phyloP scores from a whole-genome alignment of 129 eudicot genomes.

The Ambrosia artemisiifolia region DNA sequence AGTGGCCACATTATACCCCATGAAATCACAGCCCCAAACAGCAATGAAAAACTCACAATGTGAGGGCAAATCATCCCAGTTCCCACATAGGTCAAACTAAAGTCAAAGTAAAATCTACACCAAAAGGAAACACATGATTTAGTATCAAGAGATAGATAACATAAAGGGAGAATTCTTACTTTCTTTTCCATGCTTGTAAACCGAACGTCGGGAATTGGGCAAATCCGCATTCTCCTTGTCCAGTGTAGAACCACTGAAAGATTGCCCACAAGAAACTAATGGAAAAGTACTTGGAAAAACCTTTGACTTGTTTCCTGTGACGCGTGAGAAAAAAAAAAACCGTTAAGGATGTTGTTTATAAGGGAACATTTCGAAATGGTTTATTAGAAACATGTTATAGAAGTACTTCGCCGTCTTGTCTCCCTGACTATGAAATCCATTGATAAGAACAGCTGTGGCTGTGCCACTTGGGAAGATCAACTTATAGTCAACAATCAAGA shows the following conservation, averaged over 20 bases:
- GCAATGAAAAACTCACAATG: slow-evolving; percentile 79
- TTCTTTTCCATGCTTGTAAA: slow-evolving; percentile 45
- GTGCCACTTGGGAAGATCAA: slow-evolving; percentile 80
- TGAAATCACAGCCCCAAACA: slow-evolving; percentile 84
- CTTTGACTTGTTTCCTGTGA: slow-evolving; percentile 70
- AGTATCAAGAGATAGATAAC: not conserved
- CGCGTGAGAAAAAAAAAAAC: not conserved
- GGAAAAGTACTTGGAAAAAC: slow-evolving; percentile 68
- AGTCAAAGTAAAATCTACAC: slow-evolving; percentile 84
- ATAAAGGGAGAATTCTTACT: slow-evolving; percentile 11
- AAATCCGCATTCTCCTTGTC: slow-evolving; percentile 57
- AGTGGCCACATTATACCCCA: slow-evolving; percentile 99
- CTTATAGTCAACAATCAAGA: slow-evolving; percentile 77
- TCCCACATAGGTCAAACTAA: slow-evolving; percentile 88
- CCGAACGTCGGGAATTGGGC: slow-evolving; percentile 67
- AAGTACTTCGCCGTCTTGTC: slow-evolving; percentile 62
- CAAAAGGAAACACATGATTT: slow-evolving; percentile 8
- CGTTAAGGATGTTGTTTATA: not conserved
- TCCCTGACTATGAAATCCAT: slow-evolving; percentile 74
- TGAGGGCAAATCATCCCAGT: slow-evolving; percentile 95
- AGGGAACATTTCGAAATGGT: not conserved
- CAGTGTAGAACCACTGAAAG: slow-evolving; percentile 87
- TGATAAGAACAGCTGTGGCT: slow-evolving; percentile 96
- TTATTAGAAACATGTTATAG: slow-evolving; percentile 4
- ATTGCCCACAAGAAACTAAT: slow-evolving; percentile 83